phyloP scores from a whole-genome alignment of 192 early-diverging fungal species.

The Thamnidium elegans region DNA sequence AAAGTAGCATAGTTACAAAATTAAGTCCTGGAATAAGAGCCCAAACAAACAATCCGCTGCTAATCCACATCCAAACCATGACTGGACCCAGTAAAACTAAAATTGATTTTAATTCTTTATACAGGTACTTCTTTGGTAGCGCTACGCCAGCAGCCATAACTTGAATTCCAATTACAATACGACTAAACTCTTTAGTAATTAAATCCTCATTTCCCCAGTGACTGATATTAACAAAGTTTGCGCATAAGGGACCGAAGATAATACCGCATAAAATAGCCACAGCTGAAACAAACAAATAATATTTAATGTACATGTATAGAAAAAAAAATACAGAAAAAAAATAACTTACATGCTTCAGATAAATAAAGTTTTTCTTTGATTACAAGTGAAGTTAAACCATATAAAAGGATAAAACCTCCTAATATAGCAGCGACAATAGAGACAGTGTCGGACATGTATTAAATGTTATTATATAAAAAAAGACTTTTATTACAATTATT shows the following conservation, averaged over 20 bases:
- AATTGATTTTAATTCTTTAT: constrained; percentile 59
- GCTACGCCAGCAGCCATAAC: constrained; percentile 78
- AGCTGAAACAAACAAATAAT: constrained; percentile 38
- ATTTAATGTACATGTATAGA: not conserved
- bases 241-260: constrained; percentile 67
- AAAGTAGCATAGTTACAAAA: constrained; percentile 31
- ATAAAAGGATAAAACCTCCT: constrained; percentile 69
- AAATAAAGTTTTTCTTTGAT: constrained; percentile 69
- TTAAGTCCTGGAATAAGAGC: constrained; percentile 44
- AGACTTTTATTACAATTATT: too few relatives aligned
- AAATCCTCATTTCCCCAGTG: constrained; percentile 32
- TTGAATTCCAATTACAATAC: constrained; percentile 77
- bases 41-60: constrained; percentile 60
- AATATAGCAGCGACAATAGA: constrained; percentile 46
- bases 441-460: not conserved
- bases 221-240: constrained; percentile 62
- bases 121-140: constrained; percentile 56
- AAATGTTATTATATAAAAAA: not conserved
- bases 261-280: constrained; percentile 80
- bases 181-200: constrained; percentile 64
- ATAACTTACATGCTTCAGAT: constrained; percentile 62
- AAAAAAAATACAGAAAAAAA: not conserved
- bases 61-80: constrained; percentile 81
- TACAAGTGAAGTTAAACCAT: constrained; percentile 62
- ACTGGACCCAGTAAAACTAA: constrained; percentile 71